Evolutionary conservation across 192 early-diverging fungal genomes (phyloP).

Genomic region (Kickxella alabastrina): DNA sequence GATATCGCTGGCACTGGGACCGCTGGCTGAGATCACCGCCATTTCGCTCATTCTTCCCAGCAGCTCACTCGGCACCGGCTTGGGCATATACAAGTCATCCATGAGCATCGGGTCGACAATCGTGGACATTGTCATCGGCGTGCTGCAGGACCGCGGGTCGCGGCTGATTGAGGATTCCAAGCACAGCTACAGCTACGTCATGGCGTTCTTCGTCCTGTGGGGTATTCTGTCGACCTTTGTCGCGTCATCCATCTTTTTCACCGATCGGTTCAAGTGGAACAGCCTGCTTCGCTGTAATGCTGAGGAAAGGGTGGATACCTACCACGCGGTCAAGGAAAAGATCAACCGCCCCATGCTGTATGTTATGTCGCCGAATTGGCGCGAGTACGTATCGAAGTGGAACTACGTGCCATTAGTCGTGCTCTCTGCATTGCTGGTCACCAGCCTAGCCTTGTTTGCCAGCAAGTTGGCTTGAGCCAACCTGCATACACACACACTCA

Average conservation of each 20-base stretch:
- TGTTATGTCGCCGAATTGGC: conserved; percentile 41
- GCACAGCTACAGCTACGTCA: conserved; percentile 51
- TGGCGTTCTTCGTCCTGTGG: conserved; percentile 51
- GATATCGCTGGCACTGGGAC: conserved; percentile 58
- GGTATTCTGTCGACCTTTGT: conserved; percentile 37
- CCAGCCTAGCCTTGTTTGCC: conserved; percentile 50
- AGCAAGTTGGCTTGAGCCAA: conserved; percentile 30
- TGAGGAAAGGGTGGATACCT: conserved; percentile 13
- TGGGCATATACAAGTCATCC: conserved; percentile 62
- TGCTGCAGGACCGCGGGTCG: conserved; percentile 54
- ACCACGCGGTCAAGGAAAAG: conserved; percentile 30
- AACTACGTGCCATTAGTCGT: conserved; percentile 38
- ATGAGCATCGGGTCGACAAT: conserved; percentile 60
- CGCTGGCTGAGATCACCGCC: conserved; percentile 57
- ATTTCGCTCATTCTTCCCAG: conserved; percentile 58
- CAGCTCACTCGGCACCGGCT: conserved; percentile 57
- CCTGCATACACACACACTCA: not conserved
- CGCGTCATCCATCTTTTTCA: conserved; percentile 30
- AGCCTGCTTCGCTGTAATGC: conserved; percentile 34
- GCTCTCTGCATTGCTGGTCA: conserved; percentile 21
- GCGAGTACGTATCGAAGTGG: conserved; percentile 29
- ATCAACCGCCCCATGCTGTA: conserved; percentile 34
- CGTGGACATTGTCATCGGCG: conserved; percentile 58
- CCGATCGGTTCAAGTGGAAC: conserved; percentile 37
- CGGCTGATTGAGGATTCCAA: conserved; percentile 23